A percentile compares a stretch with the other conserved stretches of the same genome.
Conservation (phyloP, 1,284 basidiomycete species). For the Irpex sp. region DNA sequence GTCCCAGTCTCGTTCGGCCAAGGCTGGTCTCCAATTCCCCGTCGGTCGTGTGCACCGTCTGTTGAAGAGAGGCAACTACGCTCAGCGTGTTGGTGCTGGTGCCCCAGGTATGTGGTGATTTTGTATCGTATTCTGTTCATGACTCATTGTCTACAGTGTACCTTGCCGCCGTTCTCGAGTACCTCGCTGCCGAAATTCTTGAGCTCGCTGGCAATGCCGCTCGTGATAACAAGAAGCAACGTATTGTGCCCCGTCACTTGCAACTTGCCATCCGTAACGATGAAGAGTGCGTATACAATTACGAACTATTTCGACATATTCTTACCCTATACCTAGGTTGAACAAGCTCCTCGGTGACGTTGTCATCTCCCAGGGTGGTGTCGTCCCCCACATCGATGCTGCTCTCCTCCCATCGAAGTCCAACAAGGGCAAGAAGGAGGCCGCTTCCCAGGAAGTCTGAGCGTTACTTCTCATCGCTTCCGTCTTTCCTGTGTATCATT, state of each 20-base stretch:
- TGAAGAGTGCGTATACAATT: slow-evolving; percentile 53
- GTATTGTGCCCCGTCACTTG: slow-evolving; percentile 83
- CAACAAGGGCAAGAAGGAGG: slow-evolving; percentile 51
- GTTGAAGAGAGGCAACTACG: slow-evolving; percentile 79
- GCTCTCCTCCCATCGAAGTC: slow-evolving; percentile 71
- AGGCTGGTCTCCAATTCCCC: slow-evolving; percentile 81
- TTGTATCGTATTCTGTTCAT: slow-evolving; percentile 1
- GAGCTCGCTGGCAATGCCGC: slow-evolving; percentile 86
- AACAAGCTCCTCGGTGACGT: slow-evolving; percentile 75
- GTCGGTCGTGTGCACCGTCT: slow-evolving; percentile 87
- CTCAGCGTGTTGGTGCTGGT: slow-evolving; percentile 65
- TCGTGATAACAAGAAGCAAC: slow-evolving; percentile 74
- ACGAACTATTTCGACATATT: not conserved
- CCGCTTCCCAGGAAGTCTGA: slow-evolving; percentile 38
- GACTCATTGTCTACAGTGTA: slow-evolving; percentile 54
- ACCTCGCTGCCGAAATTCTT: slow-evolving; percentile 85
- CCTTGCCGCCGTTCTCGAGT: slow-evolving; percentile 82
- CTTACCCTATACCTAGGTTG: slow-evolving; percentile 35
- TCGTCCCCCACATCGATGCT: slow-evolving; percentile 64
- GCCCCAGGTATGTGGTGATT: slow-evolving; percentile 56
- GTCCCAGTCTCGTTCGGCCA: slow-evolving; percentile 68
- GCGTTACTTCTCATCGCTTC: not conserved
- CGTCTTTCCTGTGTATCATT: not conserved
- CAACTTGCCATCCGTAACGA: slow-evolving; percentile 86
- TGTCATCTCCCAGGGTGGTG: slow-evolving; percentile 84